phyloP scores from a whole-genome alignment of 2,329 filamentous ascomycete species.

The Drechslerella dactyloides region DNA sequence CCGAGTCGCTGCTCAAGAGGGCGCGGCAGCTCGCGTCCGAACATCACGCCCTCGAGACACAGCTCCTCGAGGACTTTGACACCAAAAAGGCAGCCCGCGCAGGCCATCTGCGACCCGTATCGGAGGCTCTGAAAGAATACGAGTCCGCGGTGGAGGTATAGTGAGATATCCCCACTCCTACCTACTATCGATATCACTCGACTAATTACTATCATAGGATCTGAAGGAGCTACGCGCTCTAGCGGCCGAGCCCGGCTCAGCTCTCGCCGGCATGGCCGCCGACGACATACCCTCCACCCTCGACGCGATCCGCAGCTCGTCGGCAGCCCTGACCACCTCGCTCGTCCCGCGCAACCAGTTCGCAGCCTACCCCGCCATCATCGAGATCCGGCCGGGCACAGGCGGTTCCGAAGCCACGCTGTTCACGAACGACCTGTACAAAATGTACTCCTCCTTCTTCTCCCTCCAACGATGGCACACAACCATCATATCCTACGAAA shows the following conservation, averaged over 20 bases:
- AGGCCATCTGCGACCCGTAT: conserved; percentile 68
- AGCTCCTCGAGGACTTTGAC: conserved; percentile 66
- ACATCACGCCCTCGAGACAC: conserved; percentile 64
- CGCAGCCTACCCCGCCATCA: conserved; percentile 82
- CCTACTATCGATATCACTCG: not conserved
- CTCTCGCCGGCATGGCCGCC: conserved; percentile 66
- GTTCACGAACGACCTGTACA: conserved; percentile 83
- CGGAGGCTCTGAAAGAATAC: conserved; percentile 66
- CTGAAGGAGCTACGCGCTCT: conserved; percentile 77
- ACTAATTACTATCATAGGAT: conserved; percentile 55
- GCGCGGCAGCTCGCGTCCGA: conserved; percentile 67
- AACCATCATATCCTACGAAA: conserved; percentile 59
- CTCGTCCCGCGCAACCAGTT: conserved; percentile 90
- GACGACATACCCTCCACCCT: conserved; percentile 75
- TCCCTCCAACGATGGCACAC: conserved; percentile 59
- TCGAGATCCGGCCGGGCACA: conserved; percentile 90
- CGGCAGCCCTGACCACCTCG: conserved; percentile 72
- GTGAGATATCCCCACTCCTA: conserved; percentile 58
- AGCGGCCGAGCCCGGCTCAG: conserved; percentile 71
- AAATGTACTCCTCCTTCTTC: conserved; percentile 88
- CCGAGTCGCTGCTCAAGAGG: conserved; percentile 65
- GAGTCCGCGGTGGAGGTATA: conserved; percentile 65
- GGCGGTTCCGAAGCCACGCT: conserved; percentile 89
- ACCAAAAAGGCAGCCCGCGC: conserved; percentile 66
- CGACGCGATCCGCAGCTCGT: conserved; percentile 68